Evolutionary conservation across 192 early-diverging fungal genomes (phyloP), one percentile per base, ranked within the genome.

Genomic region (Physocladia obscura): DNA sequence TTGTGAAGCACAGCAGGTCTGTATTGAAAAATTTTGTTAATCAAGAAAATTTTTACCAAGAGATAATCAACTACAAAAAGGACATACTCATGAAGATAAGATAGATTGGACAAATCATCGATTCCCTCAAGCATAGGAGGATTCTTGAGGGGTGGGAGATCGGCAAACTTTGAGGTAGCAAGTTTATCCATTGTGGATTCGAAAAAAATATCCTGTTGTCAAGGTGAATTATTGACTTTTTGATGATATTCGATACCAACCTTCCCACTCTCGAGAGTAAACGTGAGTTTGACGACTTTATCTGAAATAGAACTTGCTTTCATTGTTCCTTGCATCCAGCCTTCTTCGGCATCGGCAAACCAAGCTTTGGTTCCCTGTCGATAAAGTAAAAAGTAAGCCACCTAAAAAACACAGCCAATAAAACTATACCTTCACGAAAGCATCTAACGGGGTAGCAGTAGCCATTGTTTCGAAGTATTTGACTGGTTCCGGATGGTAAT

Each of bases 131-230:
- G 76, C 52, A 89, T 83, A 11, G 94, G 93, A 21, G 97, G 94
- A 71, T 99, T 99, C 77, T 93, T 85, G 52, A 99, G 80, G 30
- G 94, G 94, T 24, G 97, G 97, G 15, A 99, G 80, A 32, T 86
- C 84, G 34, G 81, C 83, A 70, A 81, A 79, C 52, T 89, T 88
- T 69, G 77, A 82, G 55, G 81, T 82, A 36, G 82, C 80, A 3
- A 98, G 79, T 74, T 92, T 87, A 17, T 70, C 78, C 26, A 91
- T 61, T 27, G 91, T 92, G 8, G 85, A 85, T 50, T 89, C 87
- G 70, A 94, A 89, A 21, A 79, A 80, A 59, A 88, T 76, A 52
- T 89, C 87, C 92, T 92, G 77, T 31, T 29, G 52, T n/a, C 8
- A n/a, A 44, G n/a, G 40, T n/a, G 11, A 44, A 44, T 8, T n/a